Conservation (phyloP, 176 grass and related monocot species). For the Puya raimondii region DNA sequence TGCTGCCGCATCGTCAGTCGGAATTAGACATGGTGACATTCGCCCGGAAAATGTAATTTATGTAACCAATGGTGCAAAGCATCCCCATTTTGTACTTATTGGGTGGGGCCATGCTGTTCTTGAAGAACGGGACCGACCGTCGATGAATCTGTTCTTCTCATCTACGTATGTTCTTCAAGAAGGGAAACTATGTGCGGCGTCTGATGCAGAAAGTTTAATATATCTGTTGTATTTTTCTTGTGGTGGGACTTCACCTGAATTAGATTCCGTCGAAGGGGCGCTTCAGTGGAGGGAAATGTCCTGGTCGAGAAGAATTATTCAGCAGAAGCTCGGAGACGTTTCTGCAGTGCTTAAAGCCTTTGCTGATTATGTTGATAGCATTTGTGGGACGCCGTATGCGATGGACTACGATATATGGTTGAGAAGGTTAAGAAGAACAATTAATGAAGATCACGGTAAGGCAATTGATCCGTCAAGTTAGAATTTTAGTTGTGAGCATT, state of each 20-base stretch:
- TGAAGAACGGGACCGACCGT: constrained; percentile 76
- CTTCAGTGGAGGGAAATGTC: constrained; percentile 92
- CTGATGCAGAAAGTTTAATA: constrained; percentile 83
- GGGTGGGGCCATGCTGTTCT: constrained; percentile 96
- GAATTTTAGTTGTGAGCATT: constrained; percentile 9
- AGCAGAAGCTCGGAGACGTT: constrained; percentile 78
- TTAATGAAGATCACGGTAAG: constrained; percentile 93
- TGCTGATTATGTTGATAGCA: constrained; percentile 95
- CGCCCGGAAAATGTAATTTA: constrained; percentile 80
- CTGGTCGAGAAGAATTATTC: constrained; percentile 87
- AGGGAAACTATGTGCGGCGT: constrained; percentile 85
- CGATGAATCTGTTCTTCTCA: constrained; percentile 89
- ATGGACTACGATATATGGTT: constrained; percentile 99
- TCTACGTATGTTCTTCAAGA: constrained; percentile 90
- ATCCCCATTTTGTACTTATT: constrained; percentile 67
- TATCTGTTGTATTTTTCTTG: constrained; percentile 90
- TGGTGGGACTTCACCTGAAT: constrained; percentile 66
- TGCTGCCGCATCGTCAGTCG: constrained; percentile 58
- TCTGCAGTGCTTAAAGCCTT: constrained; percentile 96
- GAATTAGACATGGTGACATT: constrained; percentile 80
- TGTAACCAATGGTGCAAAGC: constrained; percentile 48
- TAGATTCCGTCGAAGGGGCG: constrained; percentile 88
- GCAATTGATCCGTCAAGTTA: constrained; percentile 59
- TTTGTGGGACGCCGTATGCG: constrained; percentile 83
- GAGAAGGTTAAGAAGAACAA: constrained; percentile 63